These are phyloP conservation scores for Colletotrichum plurivorum DNA, from an alignment of 2,329 filamentous ascomycete genomes.

Conservation along the genomic window DNA sequence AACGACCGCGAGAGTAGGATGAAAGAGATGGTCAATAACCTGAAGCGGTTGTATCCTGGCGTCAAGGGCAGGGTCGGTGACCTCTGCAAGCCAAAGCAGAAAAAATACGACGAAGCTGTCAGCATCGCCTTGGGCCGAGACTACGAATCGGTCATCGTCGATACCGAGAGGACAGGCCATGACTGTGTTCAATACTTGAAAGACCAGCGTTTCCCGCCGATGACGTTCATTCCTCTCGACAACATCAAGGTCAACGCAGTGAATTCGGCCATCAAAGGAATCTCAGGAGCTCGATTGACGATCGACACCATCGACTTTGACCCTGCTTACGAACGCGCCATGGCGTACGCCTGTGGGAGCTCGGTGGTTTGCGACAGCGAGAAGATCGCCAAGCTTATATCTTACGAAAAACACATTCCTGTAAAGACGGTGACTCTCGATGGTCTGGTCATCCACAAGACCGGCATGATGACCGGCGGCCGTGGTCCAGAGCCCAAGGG, in stretches of 20 bases:
- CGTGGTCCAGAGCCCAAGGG: conserved; percentile 82
- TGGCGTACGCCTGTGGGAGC: conserved; percentile 95
- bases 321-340: conserved; percentile 87
- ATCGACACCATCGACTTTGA: conserved; percentile 98
- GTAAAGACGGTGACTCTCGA: conserved; percentile 96
- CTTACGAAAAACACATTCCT: conserved; percentile 86
- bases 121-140: conserved; percentile 92
- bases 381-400: conserved; percentile 88
- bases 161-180: conserved; percentile 92
- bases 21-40: conserved; percentile 85
- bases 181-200: conserved; percentile 96
- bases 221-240: conserved; percentile 96
- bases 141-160: conserved; percentile 94
- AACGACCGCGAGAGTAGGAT: conserved; percentile 84
- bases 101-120: conserved; percentile 95
- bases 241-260: conserved; percentile 96
- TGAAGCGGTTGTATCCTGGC: conserved; percentile 93
- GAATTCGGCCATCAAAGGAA: conserved; percentile 91
- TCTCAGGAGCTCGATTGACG: conserved; percentile 87
- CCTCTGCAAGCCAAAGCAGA: conserved; percentile 95
- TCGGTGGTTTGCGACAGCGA: conserved; percentile 94
- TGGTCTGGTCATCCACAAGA: conserved; percentile 97
- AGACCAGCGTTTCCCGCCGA: conserved; percentile 87
- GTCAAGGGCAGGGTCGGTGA: conserved; percentile 93
- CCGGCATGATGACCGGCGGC: conserved; percentile 96